phyloP scores from a whole-genome alignment of 2,329 filamentous ascomycete genomes.

The Monilinia fructigena region DNA sequence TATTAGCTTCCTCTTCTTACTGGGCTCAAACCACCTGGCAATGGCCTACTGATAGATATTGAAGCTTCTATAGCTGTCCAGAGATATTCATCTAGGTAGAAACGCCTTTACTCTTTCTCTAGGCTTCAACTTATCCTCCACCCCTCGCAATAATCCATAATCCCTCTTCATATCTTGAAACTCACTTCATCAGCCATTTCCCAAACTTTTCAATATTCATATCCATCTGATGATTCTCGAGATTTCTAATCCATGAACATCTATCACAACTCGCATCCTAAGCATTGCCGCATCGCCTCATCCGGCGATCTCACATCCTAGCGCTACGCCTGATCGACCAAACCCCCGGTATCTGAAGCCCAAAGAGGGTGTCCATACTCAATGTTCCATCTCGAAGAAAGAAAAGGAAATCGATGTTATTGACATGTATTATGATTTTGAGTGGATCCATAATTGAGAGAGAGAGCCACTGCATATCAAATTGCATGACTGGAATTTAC shows the following conservation, averaged over 20 bases:
- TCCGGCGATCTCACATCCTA: slow-evolving; percentile 33
- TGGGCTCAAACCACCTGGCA: background rate
- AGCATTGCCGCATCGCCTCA: slow-evolving; percentile 34
- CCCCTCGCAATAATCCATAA: slow-evolving; percentile 3
- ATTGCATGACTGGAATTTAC: slow-evolving; percentile 11
- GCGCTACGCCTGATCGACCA: slow-evolving; percentile 32
- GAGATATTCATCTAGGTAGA: slow-evolving; percentile 5
- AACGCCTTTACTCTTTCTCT: background rate
- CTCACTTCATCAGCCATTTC: slow-evolving; percentile 5
- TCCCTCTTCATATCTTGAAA: slow-evolving; percentile 10
- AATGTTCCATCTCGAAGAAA: slow-evolving; percentile 11
- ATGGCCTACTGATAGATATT: background rate
- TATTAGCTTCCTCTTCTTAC: background rate
- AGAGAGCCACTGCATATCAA: slow-evolving; percentile 13
- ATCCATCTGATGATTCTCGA: background rate
- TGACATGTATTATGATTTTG: slow-evolving; percentile 12
- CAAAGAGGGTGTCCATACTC: slow-evolving; percentile 22
- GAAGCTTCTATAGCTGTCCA: slow-evolving; percentile 1
- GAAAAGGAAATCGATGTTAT: slow-evolving; percentile 19
- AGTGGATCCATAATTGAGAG: slow-evolving; percentile 15
- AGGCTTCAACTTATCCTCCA: slow-evolving; percentile 4
- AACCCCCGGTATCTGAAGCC: slow-evolving; percentile 20
- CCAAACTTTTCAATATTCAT: slow-evolving; percentile 9
- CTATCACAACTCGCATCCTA: slow-evolving; percentile 24
- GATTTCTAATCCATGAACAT: slow-evolving; percentile 16